Percentiles rank a stretch among this genome's conserved stretches.
These are phyloP conservation scores for Petunia hybrid DNA, from an alignment of 305 asterid genomes.

Conservation along the genomic window DNA sequence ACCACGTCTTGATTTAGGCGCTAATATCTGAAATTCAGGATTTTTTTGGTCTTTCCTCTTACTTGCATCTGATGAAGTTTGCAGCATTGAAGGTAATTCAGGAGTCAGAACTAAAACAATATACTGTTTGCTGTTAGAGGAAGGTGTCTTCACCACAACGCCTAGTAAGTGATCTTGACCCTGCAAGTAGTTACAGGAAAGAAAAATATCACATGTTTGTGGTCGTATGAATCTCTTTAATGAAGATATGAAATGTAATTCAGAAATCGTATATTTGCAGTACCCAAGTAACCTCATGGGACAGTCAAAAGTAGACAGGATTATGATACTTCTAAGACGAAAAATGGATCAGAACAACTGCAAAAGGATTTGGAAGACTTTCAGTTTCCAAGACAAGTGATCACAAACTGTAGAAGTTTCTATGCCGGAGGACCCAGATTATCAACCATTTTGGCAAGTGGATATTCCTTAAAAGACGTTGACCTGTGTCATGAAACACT, in stretches of 20 bases:
- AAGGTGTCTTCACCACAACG: constrained; percentile 81
- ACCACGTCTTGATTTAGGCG: constrained; percentile 95
- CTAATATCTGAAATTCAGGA: constrained; percentile 67
- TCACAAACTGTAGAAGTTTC: constrained; percentile 30
- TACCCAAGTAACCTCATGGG: constrained; percentile 24
- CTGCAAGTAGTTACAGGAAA: constrained; percentile 56
- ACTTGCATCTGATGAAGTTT: constrained; percentile 51
- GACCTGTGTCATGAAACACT: constrained; percentile 12
- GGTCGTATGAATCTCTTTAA: constrained; percentile 24
- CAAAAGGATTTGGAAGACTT: constrained; percentile 20
- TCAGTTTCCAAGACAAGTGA: constrained; percentile 8
- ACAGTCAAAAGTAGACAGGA: constrained; percentile 9
- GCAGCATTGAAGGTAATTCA: constrained; percentile 60
- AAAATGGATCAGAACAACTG: constrained; percentile 23
- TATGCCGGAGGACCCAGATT: not conserved
- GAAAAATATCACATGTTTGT: constrained; percentile 32
- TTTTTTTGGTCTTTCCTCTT: constrained; percentile 50
- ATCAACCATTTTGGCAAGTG: constrained; percentile 18
- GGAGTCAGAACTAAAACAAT: constrained; percentile 89
- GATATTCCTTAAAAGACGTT: not conserved
- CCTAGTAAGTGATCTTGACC: constrained; percentile 93
- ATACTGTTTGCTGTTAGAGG: constrained; percentile 72
- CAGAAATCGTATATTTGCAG: constrained; percentile 1
- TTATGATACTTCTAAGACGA: constrained; percentile 12
- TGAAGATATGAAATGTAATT: constrained; percentile 12